phyloP scores from a whole-genome alignment of 176 grass and related monocot genomes.

The Rhipidocladum racemiflorum region DNA sequence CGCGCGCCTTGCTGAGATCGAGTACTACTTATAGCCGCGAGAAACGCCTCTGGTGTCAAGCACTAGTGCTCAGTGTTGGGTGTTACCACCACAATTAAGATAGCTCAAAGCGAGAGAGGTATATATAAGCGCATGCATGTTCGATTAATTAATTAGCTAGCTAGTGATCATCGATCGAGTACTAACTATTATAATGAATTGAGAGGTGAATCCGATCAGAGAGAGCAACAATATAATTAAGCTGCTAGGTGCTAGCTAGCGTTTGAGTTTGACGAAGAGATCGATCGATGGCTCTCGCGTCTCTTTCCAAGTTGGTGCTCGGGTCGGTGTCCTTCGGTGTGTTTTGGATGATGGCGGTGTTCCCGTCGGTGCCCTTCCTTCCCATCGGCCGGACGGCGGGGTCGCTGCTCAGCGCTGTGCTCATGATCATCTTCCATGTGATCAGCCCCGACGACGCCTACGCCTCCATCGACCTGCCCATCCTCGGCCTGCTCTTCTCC shows the following conservation, averaged over 20 bases:
- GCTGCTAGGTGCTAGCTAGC: no score
- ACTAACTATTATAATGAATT: no score
- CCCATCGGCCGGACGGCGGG: constrained; percentile 90
- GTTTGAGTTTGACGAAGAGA: no score
- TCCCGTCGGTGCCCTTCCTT: constrained; percentile 93
- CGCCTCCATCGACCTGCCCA: constrained; percentile 83
- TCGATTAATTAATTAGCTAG: no score
- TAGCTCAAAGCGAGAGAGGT: no score
- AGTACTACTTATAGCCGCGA: constrained; percentile 4
- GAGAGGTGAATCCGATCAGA: no score
- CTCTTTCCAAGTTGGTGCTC: constrained; percentile 48
- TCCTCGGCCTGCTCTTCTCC: constrained; percentile 86
- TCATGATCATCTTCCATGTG: constrained; percentile 85
- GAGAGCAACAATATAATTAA: no score
- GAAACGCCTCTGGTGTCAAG: background rate
- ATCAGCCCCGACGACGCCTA: constrained; percentile 73
- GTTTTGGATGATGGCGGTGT: constrained; percentile 95
- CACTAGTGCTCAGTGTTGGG: no score
- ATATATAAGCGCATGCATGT: no score
- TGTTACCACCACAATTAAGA: no score
- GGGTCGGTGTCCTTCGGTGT: constrained; percentile 69
- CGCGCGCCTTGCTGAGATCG: background rate
- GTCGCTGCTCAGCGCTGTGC: constrained; percentile 69
- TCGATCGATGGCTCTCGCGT: constrained; percentile 53
- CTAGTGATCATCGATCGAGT: no score